A percentile compares a stretch with the other conserved stretches of the same genome.
Evolutionary conservation across 2,329 filamentous ascomycete genomes (phyloP).

Genomic region (Neobulgaria alba): DNA sequence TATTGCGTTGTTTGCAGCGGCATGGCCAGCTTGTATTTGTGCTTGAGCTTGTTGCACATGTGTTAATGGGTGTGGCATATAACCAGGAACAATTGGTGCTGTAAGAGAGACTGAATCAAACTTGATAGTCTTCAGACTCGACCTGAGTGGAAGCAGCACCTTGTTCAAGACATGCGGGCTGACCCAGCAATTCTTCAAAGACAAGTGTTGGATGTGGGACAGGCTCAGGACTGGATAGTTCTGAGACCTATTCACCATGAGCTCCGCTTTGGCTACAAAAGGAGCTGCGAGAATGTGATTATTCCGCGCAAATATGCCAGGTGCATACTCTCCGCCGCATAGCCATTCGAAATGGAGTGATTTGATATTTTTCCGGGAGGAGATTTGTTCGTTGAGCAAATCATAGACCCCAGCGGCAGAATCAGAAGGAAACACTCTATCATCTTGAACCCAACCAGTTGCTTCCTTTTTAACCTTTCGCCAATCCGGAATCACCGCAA

Average conservation of each 20-base stretch:
- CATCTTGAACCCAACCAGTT: conserved; percentile 41
- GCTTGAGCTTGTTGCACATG: conserved; percentile 5
- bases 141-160: conserved; percentile 41
- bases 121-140: conserved; percentile 43
- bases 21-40: background rate
- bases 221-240: conserved; percentile 38
- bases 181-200: conserved; percentile 61
- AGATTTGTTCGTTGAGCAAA: conserved; percentile 44
- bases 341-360: conserved; percentile 58
- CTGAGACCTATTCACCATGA: conserved; percentile 23
- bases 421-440: conserved; percentile 39
- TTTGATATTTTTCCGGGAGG: conserved; percentile 40
- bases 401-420: conserved; percentile 43
- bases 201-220: conserved; percentile 48
- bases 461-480: conserved; percentile 46
- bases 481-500: conserved; percentile 61
- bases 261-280: conserved; percentile 30
- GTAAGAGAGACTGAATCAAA: conserved; percentile 59
- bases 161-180: conserved; percentile 47
- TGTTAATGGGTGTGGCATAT: conserved; percentile 12
- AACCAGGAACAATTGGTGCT: conserved; percentile 31
- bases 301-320: conserved; percentile 53
- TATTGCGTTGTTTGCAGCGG: conserved; percentile 5
- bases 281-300: conserved; percentile 55
- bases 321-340: conserved; percentile 58